Base-by-base conservation (phyloP, 208 protist species). In the Acanthamoeba royreba region DNA sequence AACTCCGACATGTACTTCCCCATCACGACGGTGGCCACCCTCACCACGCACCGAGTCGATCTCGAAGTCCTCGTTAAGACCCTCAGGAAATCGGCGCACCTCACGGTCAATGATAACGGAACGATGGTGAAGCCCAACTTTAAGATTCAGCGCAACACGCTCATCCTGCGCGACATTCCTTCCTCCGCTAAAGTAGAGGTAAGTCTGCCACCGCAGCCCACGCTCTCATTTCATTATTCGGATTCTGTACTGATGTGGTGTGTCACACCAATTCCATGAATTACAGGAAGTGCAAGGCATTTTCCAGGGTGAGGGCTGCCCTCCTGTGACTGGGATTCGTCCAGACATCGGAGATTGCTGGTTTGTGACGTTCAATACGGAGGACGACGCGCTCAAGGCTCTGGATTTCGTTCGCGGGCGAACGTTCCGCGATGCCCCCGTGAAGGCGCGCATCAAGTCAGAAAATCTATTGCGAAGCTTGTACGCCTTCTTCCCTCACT, bases 101-200 rank as follows among this genome's bases (percentile, higher is more conserved):
- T 95, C 17, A 49, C 42, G 45, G 31, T 96, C 15, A 94, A 96
- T 46, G 93, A 92, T 35, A 93, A 55, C 1, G 93, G 92, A 69
- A 96, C 91, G 28, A 52, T 95, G 45, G 93, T 96, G 19, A 86
- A 89, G 92, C 94, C 95, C 79, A 55, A 86, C 47, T 91, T 96
- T 35, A 96, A 96, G 38, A 52, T 88, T 46, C 81, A 55, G 46
- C 90, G 94, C 79, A 96, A 88, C 22, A 94, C 94, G 31, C 42
- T 96, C 61, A 96, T 96, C 19, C 52, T 96, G 31, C 92, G 95
- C 49, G 95, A 96, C 35, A 96, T 96, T 45, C 13, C 93, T 47
- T n/a, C 91, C 8, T 46, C 83, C 5, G 94, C 94, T 13, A 53
- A 94, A 38, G 49, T 69, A n/a, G 89, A 95, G 90, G 90, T 93